Evolutionary conservation across 768 basidiomycete species (phyloP), one percentile per base, ranked within the genome.

Genomic region (Boletus rufocinnamomeus): DNA sequence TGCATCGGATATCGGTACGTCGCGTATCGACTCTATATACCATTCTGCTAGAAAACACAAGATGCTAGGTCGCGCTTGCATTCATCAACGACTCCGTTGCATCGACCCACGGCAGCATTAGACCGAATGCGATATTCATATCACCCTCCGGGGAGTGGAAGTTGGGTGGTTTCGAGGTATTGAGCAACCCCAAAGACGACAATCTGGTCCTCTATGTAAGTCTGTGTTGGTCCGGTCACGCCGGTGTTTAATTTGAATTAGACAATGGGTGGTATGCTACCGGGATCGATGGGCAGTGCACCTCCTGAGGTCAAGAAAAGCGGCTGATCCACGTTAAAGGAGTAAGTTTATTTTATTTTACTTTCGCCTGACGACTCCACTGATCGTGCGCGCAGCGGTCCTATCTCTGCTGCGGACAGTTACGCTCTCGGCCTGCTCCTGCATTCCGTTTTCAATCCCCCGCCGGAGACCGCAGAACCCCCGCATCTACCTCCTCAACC

Each of bases 131-230:
- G 1, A 84, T 98, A 57, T 98, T 97, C 69, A 84, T 97, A 52
- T 93, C 96, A 1, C 87, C 89, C 0, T 91, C 93, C 0, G 93
- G 96, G 6, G 97, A 99, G 76, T 98, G 96, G 97, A 92, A 92
- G 68, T 77, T 99, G 9, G 95, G 93, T 21, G 96, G 96, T 1
- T 95, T 98, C 67, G 97, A 99, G 67, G 75, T 96, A 0, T 72
- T 97, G 61, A 94, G 93, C 65, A 91, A 82, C 63, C 82, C 88
- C 10, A 90, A 86, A 64, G 95, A 98, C 52, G 86, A 91, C 16
- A 72, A 79, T 46, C 84, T 90, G 34, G 82, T 91, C 17, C 76
- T 95, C 68, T 96, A 91, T 79, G 93, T 95, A 75, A 74, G 89
- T 64, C 43, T 41, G 41, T 62, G 23, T 57, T 45, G 40, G 44